These are phyloP conservation scores for Tolypocladium capitatum DNA, from an alignment of 2,329 filamentous ascomycete species.

Conservation along the genomic window DNA sequence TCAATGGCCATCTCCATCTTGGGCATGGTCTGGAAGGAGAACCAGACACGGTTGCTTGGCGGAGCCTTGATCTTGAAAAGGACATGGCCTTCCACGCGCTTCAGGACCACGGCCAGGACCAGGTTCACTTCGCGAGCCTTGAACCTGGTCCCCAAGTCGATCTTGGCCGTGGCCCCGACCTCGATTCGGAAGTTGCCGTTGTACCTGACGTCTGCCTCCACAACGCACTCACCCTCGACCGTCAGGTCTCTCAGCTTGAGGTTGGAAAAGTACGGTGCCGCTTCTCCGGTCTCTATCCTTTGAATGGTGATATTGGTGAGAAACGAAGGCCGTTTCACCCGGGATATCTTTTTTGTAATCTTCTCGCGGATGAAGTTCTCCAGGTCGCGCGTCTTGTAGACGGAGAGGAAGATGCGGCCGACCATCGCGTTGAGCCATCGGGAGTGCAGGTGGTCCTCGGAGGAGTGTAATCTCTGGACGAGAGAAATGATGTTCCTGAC, in stretches of 20 bases:
- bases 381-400: constrained; percentile 75
- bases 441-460: constrained; percentile 79
- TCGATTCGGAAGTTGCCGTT: constrained; percentile 81
- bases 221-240: constrained; percentile 77
- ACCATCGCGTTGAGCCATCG: constrained; percentile 89
- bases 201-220: constrained; percentile 82
- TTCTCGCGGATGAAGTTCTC: constrained; percentile 70
- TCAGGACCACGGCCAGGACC: constrained; percentile 72
- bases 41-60: constrained; percentile 92
- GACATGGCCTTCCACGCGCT: constrained; percentile 72
- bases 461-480: constrained; percentile 81
- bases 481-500: constrained; percentile 77
- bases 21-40: constrained; percentile 86
- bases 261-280: constrained; percentile 80
- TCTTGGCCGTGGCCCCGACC: constrained; percentile 81
- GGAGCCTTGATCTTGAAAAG: constrained; percentile 84
- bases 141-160: constrained; percentile 79
- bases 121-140: constrained; percentile 84
- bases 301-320: constrained; percentile 74
- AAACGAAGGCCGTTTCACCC: constrained; percentile 84
- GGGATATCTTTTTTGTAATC: constrained; percentile 89
- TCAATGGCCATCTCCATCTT: constrained; percentile 91
- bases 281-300: constrained; percentile 73
- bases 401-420: constrained; percentile 72
- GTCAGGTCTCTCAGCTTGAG: constrained; percentile 78